phyloP scores from a whole-genome alignment of 805 yeast genomes.

The Sungouiozyma intestinalis region DNA sequence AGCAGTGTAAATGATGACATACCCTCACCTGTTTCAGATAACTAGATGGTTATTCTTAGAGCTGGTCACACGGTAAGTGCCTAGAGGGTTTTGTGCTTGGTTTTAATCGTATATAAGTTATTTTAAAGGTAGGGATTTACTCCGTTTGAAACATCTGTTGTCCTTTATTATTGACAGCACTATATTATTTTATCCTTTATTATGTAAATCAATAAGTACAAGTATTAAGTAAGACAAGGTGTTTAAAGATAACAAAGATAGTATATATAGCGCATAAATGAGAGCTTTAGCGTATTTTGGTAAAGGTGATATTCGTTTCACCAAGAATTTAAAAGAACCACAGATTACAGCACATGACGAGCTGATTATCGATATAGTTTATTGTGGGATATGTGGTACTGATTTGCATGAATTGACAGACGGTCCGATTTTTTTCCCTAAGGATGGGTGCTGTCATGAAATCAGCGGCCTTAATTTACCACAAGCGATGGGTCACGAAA shows the following conservation, averaged over 20 bases:
- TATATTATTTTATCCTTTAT: neutral
- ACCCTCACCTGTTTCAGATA: too few species aligned
- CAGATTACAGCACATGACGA: constrained; percentile 30
- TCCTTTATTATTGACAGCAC: neutral
- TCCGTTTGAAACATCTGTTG: too few species aligned
- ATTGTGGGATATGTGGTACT: constrained; percentile 57
- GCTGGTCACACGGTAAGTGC: neutral
- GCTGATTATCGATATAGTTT: constrained; percentile 35
- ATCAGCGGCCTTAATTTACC: constrained; percentile 33
- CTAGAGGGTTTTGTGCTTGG: neutral
- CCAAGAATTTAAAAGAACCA: constrained; percentile 30
- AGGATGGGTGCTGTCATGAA: constrained; percentile 29
- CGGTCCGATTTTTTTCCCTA: constrained; percentile 50
- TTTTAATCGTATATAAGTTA: neutral
- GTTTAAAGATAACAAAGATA: constrained; percentile 2
- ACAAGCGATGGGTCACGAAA: constrained; percentile 45
- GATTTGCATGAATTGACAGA: constrained; percentile 48
- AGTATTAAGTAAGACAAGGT: too few species aligned
- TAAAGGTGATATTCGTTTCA: constrained; percentile 35
- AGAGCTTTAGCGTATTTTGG: constrained; percentile 41
- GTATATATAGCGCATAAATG: constrained; percentile 23
- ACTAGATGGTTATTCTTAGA: too few species aligned
- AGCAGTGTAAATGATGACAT: too few species aligned
- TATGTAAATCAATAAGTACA: neutral
- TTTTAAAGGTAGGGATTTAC: neutral